phyloP scores from a whole-genome alignment of 805 yeast species.

The Lachancea mirantina region DNA sequence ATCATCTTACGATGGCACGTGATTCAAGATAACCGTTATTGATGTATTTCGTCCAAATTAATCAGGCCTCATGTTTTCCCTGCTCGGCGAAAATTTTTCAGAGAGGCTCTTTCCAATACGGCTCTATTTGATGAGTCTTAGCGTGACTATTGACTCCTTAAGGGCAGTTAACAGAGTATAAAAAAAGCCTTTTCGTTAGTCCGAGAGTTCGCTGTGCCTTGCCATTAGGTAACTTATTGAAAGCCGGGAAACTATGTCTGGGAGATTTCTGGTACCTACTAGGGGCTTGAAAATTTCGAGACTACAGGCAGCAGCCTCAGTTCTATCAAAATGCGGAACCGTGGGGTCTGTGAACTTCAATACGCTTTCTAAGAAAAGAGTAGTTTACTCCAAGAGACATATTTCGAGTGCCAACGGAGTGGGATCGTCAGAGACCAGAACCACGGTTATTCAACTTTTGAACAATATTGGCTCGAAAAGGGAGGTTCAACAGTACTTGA shows the following conservation, averaged over 20 bases:
- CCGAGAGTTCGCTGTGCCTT: conserved; percentile 3
- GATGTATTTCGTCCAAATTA: too few species aligned
- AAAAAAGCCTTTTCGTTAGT: not conserved
- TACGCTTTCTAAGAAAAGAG: conserved; percentile 20
- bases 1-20: too few species aligned
- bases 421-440: conserved; percentile 51
- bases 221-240: conserved; percentile 13
- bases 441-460: conserved; percentile 89
- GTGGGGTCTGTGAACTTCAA: conserved; percentile 12
- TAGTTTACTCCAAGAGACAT: conserved; percentile 25
- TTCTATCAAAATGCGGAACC: conserved; percentile 16
- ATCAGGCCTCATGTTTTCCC: too few species aligned
- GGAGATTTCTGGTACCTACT: conserved; percentile 23
- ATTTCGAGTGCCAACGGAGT: conserved; percentile 22
- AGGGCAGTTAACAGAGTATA: not conserved
- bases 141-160: not conserved
- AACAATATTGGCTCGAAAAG: conserved; percentile 96
- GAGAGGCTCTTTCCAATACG: too few species aligned
- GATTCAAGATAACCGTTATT: too few species aligned
- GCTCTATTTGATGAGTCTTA: too few species aligned
- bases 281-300: conserved; percentile 20
- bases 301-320: conserved; percentile 15
- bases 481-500: conserved; percentile 95
- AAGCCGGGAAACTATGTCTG: conserved; percentile 24
- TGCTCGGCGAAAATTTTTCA: too few species aligned